A percentile compares a stretch with the other conserved stretches of the same genome.
These are phyloP conservation scores for Leccinum incarnatum DNA, from an alignment of 768 basidiomycete genomes.

Conservation along the genomic window DNA sequence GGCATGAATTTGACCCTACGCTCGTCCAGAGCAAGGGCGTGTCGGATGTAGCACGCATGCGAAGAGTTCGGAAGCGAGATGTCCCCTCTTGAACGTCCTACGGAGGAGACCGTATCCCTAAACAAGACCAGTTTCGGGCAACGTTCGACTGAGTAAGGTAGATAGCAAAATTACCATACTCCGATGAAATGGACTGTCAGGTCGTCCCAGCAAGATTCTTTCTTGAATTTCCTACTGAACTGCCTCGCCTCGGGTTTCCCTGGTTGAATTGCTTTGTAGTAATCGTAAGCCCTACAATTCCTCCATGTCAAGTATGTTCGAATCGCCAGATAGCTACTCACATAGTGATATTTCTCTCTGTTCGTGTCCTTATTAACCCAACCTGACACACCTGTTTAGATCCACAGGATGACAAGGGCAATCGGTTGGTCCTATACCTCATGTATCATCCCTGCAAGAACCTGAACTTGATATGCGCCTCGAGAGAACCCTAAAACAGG, in stretches of 20 bases:
- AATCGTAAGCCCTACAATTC: not conserved
- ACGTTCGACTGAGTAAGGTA: not conserved
- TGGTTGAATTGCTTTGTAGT: not conserved
- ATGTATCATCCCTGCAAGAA: not conserved
- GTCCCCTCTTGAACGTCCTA: slow-evolving; percentile 45
- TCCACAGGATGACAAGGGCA: no score
- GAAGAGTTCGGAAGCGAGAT: slow-evolving; percentile 49
- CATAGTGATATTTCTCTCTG: not conserved
- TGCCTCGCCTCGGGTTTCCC: not conserved
- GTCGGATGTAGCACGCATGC: slow-evolving; percentile 33
- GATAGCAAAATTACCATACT: slow-evolving; percentile 34
- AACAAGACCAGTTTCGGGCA: not conserved
- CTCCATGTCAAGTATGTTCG: not conserved
- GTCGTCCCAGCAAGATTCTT: not conserved
- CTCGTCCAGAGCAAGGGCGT: not conserved
- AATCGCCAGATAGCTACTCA: not conserved
- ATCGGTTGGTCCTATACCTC: not conserved
- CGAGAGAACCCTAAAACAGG: not conserved
- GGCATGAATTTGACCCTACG: not conserved
- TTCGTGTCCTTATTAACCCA: not conserved
- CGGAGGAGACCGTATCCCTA: slow-evolving; percentile 61
- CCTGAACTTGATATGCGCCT: not conserved
- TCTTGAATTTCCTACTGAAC: not conserved
- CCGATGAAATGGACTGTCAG: slow-evolving; percentile 36
- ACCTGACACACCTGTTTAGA: not conserved